Evolutionary conservation across 768 basidiomycete species (phyloP), one percentile per base, ranked within the genome.

Genomic region (Psilocybe azurescens): DNA sequence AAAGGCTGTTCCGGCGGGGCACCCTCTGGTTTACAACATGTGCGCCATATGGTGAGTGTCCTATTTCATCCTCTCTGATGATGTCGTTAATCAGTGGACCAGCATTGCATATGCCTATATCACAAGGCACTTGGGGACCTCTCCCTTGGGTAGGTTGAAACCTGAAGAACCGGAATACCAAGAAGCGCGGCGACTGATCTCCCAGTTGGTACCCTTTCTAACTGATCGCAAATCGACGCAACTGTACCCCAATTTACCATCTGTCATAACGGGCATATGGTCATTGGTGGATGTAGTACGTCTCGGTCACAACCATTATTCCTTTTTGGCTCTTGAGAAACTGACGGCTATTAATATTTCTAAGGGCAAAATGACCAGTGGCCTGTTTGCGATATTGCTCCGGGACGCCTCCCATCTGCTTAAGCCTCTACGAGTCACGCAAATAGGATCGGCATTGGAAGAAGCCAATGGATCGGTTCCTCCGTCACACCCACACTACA

Each of bases 41-140:
- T 82, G 82, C 41, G 86, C 87, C 7, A 73, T 93, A 28, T 81
- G 83, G 93, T 94, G 70, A 49, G 91, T 80, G 8, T 33, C 3
- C 20, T 51, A 5, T 33, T n/a, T 41, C 10, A 52, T 58, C 32
- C 53, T n/a, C 20, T 29, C 24, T 33, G 38, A 36, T 50, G 16
- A 50, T 1, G 38, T 24, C 32, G 38, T 53, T 69, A 8, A 67
- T 53, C 20, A 20, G 55, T 32, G 14, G 29, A 54, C 47, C 58
- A 93, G 92, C 56, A 75, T 93, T 53, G 82, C 87, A 8, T 95
- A 94, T 70, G 79, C 85, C 2, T 92, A 87, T 66, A 75, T 78
- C 14, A 87, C 86, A 44, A 89, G 91, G 9, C 83, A 83, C 67
- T 74, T 93, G 24, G 82, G 83, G 13, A 72, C 79, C 16, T 89